These are phyloP conservation scores for Aspergillus vadensis DNA, from an alignment of 2,329 filamentous ascomycete genomes.

Conservation along the genomic window DNA sequence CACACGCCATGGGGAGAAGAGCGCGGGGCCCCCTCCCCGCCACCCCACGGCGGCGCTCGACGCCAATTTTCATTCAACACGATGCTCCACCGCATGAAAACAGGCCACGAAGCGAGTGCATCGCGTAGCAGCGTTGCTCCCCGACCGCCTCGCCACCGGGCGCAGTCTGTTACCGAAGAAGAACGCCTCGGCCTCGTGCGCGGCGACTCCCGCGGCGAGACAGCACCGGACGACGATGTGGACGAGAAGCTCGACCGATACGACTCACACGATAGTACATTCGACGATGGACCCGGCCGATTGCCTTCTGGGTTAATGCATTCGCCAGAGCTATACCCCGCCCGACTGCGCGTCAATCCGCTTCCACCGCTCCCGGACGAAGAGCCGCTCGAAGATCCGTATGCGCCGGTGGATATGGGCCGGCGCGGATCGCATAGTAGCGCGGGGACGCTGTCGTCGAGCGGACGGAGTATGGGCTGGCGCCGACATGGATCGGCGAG, in stretches of 20 bases:
- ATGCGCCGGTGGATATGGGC: constrained; percentile 4
- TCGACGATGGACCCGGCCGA: constrained; percentile 8
- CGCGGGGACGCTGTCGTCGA: constrained; percentile 26
- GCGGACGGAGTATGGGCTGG: constrained; percentile 30
- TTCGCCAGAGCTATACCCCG: constrained; percentile 14
- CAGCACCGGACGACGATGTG: constrained; percentile 33
- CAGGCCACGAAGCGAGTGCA: constrained; percentile 28
- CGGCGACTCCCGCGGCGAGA: constrained; percentile 71
- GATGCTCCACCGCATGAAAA: constrained; percentile 64
- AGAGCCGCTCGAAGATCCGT: constrained; percentile 18
- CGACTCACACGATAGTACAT: constrained; percentile 20
- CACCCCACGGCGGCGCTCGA: constrained; percentile 57
- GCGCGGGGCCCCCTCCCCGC: constrained; percentile 28
- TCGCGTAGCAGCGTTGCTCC: constrained; percentile 35
- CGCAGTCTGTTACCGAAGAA: constrained; percentile 70
- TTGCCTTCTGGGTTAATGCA: background rate
- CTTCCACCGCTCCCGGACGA: constrained; percentile 38
- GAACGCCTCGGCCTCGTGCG: constrained; percentile 81
- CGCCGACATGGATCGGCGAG: constrained; percentile 22
- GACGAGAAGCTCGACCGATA: constrained; percentile 35
- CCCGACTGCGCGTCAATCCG: constrained; percentile 32
- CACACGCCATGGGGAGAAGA: constrained; percentile 40
- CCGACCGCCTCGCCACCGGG: constrained; percentile 44
- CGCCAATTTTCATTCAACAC: constrained; percentile 93
- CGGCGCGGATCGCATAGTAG: constrained; percentile 26